Conservation (phyloP, 2,329 filamentous ascomycete genomes). For the Pseudocercospora crystallina region DNA sequence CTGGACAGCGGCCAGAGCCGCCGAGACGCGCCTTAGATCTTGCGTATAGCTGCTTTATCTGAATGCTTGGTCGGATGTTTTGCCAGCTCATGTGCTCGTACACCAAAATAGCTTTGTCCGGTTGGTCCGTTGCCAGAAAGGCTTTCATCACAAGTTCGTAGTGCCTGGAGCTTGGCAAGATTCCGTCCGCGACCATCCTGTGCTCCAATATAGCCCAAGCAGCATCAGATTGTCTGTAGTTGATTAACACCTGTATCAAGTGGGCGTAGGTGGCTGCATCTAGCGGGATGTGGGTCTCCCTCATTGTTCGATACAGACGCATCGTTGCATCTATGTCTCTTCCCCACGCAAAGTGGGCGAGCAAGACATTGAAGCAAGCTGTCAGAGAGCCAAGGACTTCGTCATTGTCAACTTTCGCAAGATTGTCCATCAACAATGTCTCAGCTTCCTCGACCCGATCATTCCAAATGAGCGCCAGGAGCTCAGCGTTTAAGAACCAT, state of each 20-base stretch:
- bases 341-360: slow-evolving; percentile 66
- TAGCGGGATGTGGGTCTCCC: slow-evolving; percentile 48
- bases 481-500: slow-evolving; percentile 63
- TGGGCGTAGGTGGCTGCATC: slow-evolving; percentile 61
- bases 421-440: slow-evolving; percentile 57
- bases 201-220: slow-evolving; percentile 55
- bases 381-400: slow-evolving; percentile 55
- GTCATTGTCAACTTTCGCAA: slow-evolving; percentile 41
- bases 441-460: slow-evolving; percentile 44
- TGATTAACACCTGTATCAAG: slow-evolving; percentile 58
- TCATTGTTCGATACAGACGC: slow-evolving; percentile 57
- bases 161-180: slow-evolving; percentile 49
- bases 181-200: slow-evolving; percentile 51
- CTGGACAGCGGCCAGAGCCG: no score
- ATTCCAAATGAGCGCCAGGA: slow-evolving; percentile 61
- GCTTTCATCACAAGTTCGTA: slow-evolving; percentile 56
- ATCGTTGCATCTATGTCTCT: slow-evolving; percentile 58
- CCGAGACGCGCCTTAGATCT: slow-evolving; percentile 7
- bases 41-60: slow-evolving; percentile 1
- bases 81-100: slow-evolving; percentile 45
- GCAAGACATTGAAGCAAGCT: slow-evolving; percentile 74
- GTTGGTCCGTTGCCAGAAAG: slow-evolving; percentile 42
- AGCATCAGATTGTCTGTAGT: slow-evolving; percentile 53
- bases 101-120: slow-evolving; percentile 52
- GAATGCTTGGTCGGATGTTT: slow-evolving; percentile 40